Evolutionary conservation across 768 basidiomycete genomes (phyloP).

Genomic region (Russula emetica): DNA sequence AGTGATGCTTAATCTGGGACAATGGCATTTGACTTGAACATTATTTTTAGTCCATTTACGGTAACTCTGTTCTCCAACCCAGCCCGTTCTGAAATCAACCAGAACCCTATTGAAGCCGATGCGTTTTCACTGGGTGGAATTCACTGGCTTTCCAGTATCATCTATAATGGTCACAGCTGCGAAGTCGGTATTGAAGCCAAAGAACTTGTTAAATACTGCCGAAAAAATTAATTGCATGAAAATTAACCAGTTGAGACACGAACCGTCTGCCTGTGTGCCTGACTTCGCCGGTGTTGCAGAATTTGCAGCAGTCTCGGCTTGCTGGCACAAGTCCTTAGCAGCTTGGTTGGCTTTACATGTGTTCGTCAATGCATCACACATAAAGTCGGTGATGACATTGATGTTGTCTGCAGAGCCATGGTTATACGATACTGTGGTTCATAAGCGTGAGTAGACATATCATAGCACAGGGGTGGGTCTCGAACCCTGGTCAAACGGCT

Average conservation of each 20-base stretch:
- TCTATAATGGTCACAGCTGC: slow-evolving; percentile 41
- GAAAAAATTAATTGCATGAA: background rate
- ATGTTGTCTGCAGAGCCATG: slow-evolving; percentile 27
- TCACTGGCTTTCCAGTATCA: slow-evolving; percentile 39
- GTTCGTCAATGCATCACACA: slow-evolving; percentile 50
- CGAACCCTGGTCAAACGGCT: slow-evolving; percentile 41
- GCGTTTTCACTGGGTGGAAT: no score
- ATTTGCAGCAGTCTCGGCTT: slow-evolving; percentile 41
- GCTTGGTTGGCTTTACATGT: slow-evolving; percentile 47
- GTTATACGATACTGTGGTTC: slow-evolving; percentile 9
- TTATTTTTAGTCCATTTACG: no score
- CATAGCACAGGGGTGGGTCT: background rate
- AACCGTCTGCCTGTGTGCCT: slow-evolving; percentile 52
- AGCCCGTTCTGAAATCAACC: no score
- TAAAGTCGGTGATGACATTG: slow-evolving; percentile 51
- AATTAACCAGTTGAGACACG: background rate
- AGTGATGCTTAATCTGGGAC: no score
- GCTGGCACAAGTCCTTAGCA: slow-evolving; percentile 43
- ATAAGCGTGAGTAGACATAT: background rate
- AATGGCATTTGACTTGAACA: no score
- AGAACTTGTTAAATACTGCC: slow-evolving; percentile 52
- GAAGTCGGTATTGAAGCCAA: slow-evolving; percentile 54
- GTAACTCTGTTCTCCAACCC: no score
- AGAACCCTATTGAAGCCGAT: no score
- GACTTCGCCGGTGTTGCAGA: slow-evolving; percentile 32